Evolutionary conservation across 164 flowering plant species (phyloP).

Genomic region (Tetrastigma voinierianum): DNA sequence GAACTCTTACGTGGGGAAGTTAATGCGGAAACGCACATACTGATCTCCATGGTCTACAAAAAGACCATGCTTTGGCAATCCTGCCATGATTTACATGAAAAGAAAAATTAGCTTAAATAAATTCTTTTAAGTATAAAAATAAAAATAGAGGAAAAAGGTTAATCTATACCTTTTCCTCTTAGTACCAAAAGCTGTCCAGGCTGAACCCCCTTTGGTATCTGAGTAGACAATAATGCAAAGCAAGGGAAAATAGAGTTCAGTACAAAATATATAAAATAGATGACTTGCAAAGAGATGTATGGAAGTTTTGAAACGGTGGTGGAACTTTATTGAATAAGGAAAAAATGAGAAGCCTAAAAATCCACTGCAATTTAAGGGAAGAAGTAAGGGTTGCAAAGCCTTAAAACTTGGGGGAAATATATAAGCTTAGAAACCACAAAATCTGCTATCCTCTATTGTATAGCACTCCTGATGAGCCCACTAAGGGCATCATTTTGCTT

Average conservation of each 20-base stretch:
- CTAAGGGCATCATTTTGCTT: too few species aligned
- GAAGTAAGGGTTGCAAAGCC: too few species aligned
- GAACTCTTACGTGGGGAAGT: constrained; percentile 65
- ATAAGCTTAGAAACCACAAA: too few species aligned
- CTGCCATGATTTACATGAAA: constrained; percentile 30
- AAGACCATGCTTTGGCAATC: constrained; percentile 69
- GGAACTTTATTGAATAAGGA: not conserved
- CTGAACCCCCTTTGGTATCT: constrained; percentile 95
- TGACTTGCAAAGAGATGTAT: not conserved
- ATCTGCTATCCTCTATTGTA: too few species aligned
- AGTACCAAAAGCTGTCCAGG: constrained; percentile 70
- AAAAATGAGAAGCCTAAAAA: too few species aligned
- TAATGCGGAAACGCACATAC: constrained; percentile 73
- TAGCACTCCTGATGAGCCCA: too few species aligned
- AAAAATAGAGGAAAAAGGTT: too few species aligned
- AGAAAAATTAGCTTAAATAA: not conserved
- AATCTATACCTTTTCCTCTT: constrained; percentile 77
- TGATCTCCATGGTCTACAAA: constrained; percentile 75
- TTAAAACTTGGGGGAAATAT: too few species aligned
- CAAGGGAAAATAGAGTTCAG: constrained; percentile 1
- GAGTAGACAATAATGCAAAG: constrained; percentile 19
- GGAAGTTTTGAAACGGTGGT: not conserved
- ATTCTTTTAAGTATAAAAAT: not conserved
- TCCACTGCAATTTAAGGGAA: too few species aligned
- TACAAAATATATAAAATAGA: not conserved